Base-by-base conservation (phyloP, 345 rosid species). In the Eucalyptus microcorys region DNA sequence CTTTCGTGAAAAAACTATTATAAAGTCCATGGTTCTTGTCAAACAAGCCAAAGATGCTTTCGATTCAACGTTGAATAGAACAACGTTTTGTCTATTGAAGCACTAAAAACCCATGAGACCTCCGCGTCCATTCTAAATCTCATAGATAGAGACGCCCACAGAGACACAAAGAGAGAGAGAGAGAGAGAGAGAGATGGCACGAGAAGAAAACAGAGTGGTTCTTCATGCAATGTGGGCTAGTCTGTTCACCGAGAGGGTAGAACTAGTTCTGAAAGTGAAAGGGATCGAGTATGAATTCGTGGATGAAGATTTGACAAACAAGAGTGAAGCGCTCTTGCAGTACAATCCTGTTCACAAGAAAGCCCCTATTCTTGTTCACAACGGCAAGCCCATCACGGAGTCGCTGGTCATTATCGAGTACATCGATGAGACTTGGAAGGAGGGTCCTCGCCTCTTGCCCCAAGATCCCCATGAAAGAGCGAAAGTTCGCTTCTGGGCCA, bases 261-360 rank as follows among this genome's bases (percentile, higher is more conserved):
- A 92, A 88, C 43, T 94, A 40, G 95, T 91, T 49, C 93, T 94
- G 87, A 90, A 49, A 59, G 89, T 92, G 42, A 92, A 93, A 71
- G 93, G 92, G 86, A 86, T 93, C 64, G 90, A 92, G 26, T 93
- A 89, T 49, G 90, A 88, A 15, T 79, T 90, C 48, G 87, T 92
- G 30, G 95, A 91, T 87, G 95, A 95, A 93, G 95, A 95, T 85
- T 83, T 93, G 53, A 71, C 48, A 10, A 91, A 92, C 92, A 93
- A 93, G 89, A 93, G 94, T 88, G 89, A 89, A 45, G 13, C 49
- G 4, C 88, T 85, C 37, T 76, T 88, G 37, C 50, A 4, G 47
- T 50, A 49, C 76, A 94, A 92, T 71, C 93, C 92, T 64, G 91
- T 93, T 84, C 89, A 91, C 92, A 91, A 92, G 89, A 91, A 92